Evolutionary conservation across 495 filamentous ascomycete species (phyloP).

Genomic region (Neurospora hispaniola): DNA sequence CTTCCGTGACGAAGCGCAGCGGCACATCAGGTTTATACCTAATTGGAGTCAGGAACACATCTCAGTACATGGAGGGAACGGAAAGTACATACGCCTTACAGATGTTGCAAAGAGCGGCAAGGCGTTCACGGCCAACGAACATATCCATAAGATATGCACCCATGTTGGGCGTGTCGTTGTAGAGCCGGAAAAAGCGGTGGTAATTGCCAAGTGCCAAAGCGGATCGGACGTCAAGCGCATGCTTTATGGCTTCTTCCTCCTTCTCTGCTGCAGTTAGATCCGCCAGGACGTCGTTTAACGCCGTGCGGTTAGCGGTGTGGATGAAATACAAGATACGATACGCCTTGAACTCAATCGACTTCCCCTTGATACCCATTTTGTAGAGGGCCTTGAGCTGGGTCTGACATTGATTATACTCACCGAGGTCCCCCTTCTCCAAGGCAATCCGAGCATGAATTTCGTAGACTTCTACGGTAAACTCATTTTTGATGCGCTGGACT

Average conservation of each 20-base stretch:
- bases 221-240: slow-evolving; percentile 85
- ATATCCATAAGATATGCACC: slow-evolving; percentile 97
- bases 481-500: slow-evolving; percentile 90
- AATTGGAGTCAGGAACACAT: slow-evolving; percentile 24
- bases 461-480: slow-evolving; percentile 91
- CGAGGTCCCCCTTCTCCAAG: slow-evolving; percentile 94
- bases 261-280: slow-evolving; percentile 97
- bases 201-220: slow-evolving; percentile 90
- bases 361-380: slow-evolving; percentile 71
- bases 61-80: background rate
- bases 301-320: slow-evolving; percentile 95
- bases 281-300: slow-evolving; percentile 94
- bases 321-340: slow-evolving; percentile 99
- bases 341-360: slow-evolving; percentile 92
- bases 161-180: slow-evolving; percentile 92
- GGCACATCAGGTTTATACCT: slow-evolving; percentile 89
- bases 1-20: slow-evolving; percentile 85
- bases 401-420: slow-evolving; percentile 99
- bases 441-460: slow-evolving; percentile 97
- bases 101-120: slow-evolving; percentile 78
- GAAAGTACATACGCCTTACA: slow-evolving; percentile 74
- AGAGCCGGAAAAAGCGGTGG: slow-evolving; percentile 92
- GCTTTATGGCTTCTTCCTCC: slow-evolving; percentile 68
- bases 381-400: slow-evolving; percentile 92
- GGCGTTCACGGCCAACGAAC: slow-evolving; percentile 89